Evolutionary conservation across 2,329 filamentous ascomycete species (phyloP).

Genomic region (Clonostachys chloroleuca): DNA sequence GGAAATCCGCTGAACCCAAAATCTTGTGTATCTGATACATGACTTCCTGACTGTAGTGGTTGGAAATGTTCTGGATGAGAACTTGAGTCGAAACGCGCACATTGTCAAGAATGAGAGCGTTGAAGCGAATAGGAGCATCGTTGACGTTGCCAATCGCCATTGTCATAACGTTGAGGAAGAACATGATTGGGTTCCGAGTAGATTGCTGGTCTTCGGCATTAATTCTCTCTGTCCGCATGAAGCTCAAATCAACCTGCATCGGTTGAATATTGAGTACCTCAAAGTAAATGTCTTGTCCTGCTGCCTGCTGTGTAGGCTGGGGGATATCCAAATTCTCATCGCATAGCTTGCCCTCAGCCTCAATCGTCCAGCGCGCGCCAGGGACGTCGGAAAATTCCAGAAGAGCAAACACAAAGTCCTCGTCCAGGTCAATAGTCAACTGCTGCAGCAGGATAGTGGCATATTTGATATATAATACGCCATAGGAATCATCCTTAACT

Average conservation of each 20-base stretch:
- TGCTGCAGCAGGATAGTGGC: constrained; percentile 90
- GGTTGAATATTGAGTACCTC: constrained; percentile 95
- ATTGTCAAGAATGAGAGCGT: constrained; percentile 91
- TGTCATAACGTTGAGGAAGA: constrained; percentile 95
- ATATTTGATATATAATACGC: constrained; percentile 97
- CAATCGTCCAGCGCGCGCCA: constrained; percentile 70
- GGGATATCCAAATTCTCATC: constrained; percentile 90
- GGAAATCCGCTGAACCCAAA: constrained; percentile 92
- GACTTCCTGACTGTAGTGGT: constrained; percentile 95
- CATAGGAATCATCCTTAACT: constrained; percentile 97
- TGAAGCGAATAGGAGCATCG: constrained; percentile 90
- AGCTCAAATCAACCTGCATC: constrained; percentile 95
- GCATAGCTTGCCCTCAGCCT: constrained; percentile 77
- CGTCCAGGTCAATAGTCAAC: constrained; percentile 96
- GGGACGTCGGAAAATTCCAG: constrained; percentile 93
- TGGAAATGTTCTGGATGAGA: constrained; percentile 80
- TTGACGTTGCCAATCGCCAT: constrained; percentile 99
- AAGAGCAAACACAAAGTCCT: constrained; percentile 96
- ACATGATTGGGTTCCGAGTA: constrained; percentile 92
- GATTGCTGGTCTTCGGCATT: constrained; percentile 94
- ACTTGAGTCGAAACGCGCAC: constrained; percentile 84
- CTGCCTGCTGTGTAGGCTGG: constrained; percentile 79
- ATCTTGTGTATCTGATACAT: constrained; percentile 97
- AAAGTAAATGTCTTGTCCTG: constrained; percentile 95
- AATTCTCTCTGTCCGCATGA: constrained; percentile 92